Evolutionary conservation across 2,329 filamentous ascomycete genomes (phyloP).

Genomic region (Penicillium brevicompactum): DNA sequence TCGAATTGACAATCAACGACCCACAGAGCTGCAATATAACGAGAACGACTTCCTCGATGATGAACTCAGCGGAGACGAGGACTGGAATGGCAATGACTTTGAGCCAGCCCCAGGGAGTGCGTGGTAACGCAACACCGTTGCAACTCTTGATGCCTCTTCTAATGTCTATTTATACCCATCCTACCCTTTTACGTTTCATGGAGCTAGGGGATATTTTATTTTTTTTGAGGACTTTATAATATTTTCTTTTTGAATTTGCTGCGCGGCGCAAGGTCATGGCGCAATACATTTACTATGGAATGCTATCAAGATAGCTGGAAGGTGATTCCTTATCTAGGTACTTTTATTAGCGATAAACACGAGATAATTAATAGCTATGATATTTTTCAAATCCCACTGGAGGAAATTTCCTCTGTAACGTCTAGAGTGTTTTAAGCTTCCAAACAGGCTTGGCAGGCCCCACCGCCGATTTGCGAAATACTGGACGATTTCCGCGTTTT

Average conservation of each 20-base stretch:
- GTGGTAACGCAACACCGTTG: conserved; percentile 16
- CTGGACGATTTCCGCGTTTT: no score
- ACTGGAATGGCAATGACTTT: conserved; percentile 58
- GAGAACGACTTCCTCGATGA: conserved; percentile 64
- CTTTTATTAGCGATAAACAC: background rate
- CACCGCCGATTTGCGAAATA: no score
- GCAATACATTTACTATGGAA: background rate
- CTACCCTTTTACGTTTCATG: background rate
- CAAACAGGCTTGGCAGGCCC: no score
- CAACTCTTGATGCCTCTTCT: background rate
- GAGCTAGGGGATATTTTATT: no score
- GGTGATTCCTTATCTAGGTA: background rate
- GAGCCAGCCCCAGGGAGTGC: conserved; percentile 25
- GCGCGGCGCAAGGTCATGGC: background rate
- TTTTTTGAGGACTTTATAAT: background rate
- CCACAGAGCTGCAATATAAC: conserved; percentile 59
- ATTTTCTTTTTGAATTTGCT: background rate
- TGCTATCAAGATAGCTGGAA: background rate
- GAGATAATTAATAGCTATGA: background rate
- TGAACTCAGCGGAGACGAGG: conserved; percentile 62
- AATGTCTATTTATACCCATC: background rate
- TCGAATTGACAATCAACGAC: conserved; percentile 64
- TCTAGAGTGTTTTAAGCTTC: no score
- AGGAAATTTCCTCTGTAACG: no score
- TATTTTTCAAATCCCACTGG: background rate